Percentiles rank a stretch among this genome's conserved stretches.
Evolutionary conservation across 2,329 filamentous ascomycete species (phyloP).

Genomic region (Cercospora zeina): DNA sequence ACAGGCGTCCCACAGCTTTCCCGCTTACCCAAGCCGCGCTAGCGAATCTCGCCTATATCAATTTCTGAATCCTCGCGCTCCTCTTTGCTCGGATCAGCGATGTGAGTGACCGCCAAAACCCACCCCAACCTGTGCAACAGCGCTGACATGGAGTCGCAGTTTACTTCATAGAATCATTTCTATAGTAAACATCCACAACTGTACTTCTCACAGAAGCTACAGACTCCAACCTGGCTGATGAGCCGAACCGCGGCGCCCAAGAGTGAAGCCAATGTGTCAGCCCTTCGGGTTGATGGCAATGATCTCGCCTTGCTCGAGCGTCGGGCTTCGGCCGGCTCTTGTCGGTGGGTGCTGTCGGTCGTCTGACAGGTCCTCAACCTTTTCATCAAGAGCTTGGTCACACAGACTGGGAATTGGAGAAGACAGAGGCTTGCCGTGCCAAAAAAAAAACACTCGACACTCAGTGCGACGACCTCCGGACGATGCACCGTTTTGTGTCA

Average conservation of each 20-base stretch:
- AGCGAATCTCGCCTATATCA: not conserved
- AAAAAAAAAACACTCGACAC: not conserved
- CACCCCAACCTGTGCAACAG: slow-evolving; percentile 6
- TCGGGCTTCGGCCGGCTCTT: slow-evolving; percentile 40
- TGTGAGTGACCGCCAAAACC: slow-evolving; percentile 10
- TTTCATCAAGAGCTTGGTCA: slow-evolving; percentile 39
- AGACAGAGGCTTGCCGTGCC: slow-evolving; percentile 12
- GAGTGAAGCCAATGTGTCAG: slow-evolving; percentile 40
- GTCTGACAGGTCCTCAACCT: slow-evolving; percentile 37
- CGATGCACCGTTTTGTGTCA: too few species aligned
- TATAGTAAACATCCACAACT: slow-evolving; percentile 95
- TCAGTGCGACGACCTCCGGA: not conserved
- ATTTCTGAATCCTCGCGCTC: slow-evolving; percentile 7
- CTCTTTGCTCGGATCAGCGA: slow-evolving; percentile 14
- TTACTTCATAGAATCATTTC: slow-evolving; percentile 78
- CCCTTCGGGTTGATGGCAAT: slow-evolving; percentile 36
- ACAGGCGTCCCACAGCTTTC: not conserved
- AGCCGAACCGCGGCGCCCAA: slow-evolving; percentile 39
- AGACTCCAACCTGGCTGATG: slow-evolving; percentile 42
- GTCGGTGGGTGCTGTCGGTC: slow-evolving; percentile 39
- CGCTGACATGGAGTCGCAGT: slow-evolving; percentile 8
- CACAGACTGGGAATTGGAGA: slow-evolving; percentile 30
- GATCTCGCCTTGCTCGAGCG: slow-evolving; percentile 39
- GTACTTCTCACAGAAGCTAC: slow-evolving; percentile 87
- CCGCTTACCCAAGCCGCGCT: slow-evolving; percentile 1